These are phyloP conservation scores for Solanum boliviense DNA, from an alignment of 257 asterid genomes.

Conservation along the genomic window DNA sequence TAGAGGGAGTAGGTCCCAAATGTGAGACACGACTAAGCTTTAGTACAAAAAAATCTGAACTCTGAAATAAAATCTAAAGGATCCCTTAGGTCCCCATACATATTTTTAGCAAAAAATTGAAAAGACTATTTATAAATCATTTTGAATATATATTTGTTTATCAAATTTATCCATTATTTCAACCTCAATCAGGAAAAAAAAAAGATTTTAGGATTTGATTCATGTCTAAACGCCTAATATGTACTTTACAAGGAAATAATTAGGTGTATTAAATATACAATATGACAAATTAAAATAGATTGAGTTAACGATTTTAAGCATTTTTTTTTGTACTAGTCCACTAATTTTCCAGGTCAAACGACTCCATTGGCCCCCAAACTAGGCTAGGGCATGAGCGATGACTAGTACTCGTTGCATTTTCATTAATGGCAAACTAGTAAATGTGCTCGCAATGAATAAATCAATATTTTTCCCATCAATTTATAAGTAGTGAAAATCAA, in stretches of 20 bases:
- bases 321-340: background rate
- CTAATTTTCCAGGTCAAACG: background rate
- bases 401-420: background rate
- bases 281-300: rapidly evolving
- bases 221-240: background rate
- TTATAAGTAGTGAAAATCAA: background rate
- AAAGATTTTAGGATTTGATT: background rate
- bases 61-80: background rate
- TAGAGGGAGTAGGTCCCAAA: background rate
- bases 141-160: background rate
- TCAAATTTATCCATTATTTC: background rate
- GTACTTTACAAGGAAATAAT: background rate
- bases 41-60: background rate
- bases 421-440: background rate
- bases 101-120: background rate
- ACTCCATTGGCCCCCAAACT: background rate
- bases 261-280: background rate
- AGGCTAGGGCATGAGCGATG: background rate
- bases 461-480: background rate
- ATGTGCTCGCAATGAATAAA: background rate
- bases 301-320: background rate
- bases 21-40: background rate
- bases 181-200: background rate
- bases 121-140: background rate
- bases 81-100: background rate